Evolutionary conservation across 176 grass and related monocot genomes (phyloP).

Genomic region (Rhynchospora pubera): DNA sequence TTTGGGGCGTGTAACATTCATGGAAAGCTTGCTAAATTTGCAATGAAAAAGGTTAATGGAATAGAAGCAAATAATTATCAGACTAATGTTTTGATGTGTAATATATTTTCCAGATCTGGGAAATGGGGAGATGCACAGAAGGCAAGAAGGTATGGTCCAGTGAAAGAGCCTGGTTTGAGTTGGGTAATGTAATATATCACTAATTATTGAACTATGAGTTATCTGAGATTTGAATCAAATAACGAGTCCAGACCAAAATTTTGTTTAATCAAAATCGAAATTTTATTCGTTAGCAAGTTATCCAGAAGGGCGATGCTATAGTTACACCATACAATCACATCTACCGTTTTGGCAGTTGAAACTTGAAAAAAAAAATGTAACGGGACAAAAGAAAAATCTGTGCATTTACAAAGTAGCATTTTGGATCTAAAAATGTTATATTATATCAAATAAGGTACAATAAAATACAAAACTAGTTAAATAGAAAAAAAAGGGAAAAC

Average conservation of each 20-base stretch:
- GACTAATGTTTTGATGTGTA: constrained; percentile 29
- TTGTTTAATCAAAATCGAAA: background rate
- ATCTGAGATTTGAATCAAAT: background rate
- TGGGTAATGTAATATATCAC: constrained; percentile 23
- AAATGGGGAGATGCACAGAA: constrained; percentile 34
- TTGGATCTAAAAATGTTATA: no score
- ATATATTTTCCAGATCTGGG: constrained; percentile 31
- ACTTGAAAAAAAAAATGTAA: no score
- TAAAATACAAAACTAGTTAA: no score
- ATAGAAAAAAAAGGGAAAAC: no score
- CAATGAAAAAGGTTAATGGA: constrained; percentile 14
- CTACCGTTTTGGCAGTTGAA: no score
- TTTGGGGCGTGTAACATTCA: constrained; percentile 38
- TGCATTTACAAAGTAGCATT: no score
- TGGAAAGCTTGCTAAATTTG: constrained; percentile 26
- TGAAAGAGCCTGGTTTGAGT: constrained; percentile 35
- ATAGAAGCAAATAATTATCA: constrained; percentile 7
- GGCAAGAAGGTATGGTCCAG: constrained; percentile 6
- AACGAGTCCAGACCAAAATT: background rate
- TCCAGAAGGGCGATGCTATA: no score
- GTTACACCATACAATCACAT: no score
- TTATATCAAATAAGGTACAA: no score
- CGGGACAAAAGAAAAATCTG: no score
- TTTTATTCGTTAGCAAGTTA: no score
- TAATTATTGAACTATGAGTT: background rate